A percentile compares a stretch with the other conserved stretches of the same genome.
These are phyloP conservation scores for Cryptococcus sp. DNA, from an alignment of 1,284 basidiomycete species.

Conservation along the genomic window DNA sequence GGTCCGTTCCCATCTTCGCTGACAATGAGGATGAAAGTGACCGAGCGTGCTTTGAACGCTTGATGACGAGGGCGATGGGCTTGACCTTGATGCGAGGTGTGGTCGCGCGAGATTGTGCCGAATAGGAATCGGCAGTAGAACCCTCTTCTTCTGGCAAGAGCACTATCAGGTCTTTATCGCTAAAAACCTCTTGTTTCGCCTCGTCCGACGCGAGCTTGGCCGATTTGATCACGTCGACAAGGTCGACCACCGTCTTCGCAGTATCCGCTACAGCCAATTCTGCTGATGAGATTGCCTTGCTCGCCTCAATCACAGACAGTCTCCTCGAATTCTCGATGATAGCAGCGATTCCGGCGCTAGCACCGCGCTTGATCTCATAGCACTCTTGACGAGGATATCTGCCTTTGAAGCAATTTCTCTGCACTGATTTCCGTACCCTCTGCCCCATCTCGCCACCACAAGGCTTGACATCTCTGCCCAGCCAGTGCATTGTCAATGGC, in stretches of 20 bases:
- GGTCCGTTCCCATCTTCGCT: too few species aligned
- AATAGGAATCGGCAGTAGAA: too few species aligned
- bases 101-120: too few species aligned
- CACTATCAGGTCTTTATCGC: neutral
- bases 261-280: neutral
- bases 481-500: neutral
- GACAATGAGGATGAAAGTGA: too few species aligned
- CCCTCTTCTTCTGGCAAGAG: too few species aligned
- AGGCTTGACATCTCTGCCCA: slow-evolving; percentile 2
- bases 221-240: slow-evolving; percentile 13
- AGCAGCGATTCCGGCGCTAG: slow-evolving; percentile 26
- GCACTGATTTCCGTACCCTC: slow-evolving; percentile 7
- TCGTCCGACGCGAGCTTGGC: slow-evolving; percentile 12
- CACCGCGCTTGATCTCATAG: slow-evolving; percentile 23
- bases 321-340: slow-evolving; percentile 26
- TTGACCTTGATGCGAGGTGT: too few species aligned
- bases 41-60: too few species aligned
- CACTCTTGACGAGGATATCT: slow-evolving; percentile 22
- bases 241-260: neutral
- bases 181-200: slow-evolving; percentile 10
- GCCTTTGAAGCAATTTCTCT: slow-evolving; percentile 16
- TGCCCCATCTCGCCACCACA: slow-evolving; percentile 5
- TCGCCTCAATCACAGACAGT: neutral
- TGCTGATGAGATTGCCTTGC: neutral
- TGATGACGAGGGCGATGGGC: too few species aligned